Evolutionary conservation across 2,329 filamentous ascomycete genomes (phyloP).

Genomic region (Diplodia intermedia): DNA sequence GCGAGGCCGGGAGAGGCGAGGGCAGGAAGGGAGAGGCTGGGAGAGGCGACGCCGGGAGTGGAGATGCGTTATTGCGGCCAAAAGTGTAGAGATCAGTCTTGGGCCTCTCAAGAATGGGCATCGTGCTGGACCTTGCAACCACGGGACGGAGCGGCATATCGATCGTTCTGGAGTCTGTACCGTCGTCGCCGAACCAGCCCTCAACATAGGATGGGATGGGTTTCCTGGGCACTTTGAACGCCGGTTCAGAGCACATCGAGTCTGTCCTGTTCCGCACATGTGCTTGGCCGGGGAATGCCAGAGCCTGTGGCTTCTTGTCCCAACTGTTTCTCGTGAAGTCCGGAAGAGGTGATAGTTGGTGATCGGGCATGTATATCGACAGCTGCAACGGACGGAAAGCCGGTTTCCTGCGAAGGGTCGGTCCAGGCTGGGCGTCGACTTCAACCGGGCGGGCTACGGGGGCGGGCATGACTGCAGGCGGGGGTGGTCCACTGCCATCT

Average conservation of each 20-base stretch:
- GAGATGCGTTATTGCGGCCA: not conserved
- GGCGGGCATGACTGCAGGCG: slow-evolving; percentile 40
- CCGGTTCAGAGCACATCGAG: slow-evolving; percentile 5
- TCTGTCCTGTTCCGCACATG: slow-evolving; percentile 18
- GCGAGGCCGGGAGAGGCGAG: not conserved
- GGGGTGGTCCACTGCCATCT: slow-evolving; percentile 37
- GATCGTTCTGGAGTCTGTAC: slow-evolving; percentile 32
- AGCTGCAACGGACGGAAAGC: slow-evolving; percentile 49
- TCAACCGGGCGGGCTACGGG: slow-evolving; percentile 38
- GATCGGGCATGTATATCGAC: slow-evolving; percentile 47
- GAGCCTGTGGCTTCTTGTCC: slow-evolving; percentile 24
- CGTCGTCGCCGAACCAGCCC: slow-evolving; percentile 3
- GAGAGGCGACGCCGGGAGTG: slow-evolving; percentile 1
- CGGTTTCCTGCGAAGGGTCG: slow-evolving; percentile 30
- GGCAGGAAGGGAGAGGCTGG: not conserved
- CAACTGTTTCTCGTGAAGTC: slow-evolving; percentile 47
- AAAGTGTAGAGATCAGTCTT: slow-evolving; percentile 14
- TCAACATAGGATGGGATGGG: slow-evolving; percentile 21
- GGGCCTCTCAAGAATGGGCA: slow-evolving; percentile 11
- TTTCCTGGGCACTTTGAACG: slow-evolving; percentile 3
- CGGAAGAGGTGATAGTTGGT: slow-evolving; percentile 48
- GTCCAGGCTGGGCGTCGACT: slow-evolving; percentile 2
- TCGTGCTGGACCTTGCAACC: slow-evolving; percentile 39
- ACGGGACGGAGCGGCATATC: slow-evolving; percentile 39
- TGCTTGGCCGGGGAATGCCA: not conserved